Evolutionary conservation across 2,329 filamentous ascomycete genomes (phyloP).

Genomic region (Coniochaeta ligniaria): DNA sequence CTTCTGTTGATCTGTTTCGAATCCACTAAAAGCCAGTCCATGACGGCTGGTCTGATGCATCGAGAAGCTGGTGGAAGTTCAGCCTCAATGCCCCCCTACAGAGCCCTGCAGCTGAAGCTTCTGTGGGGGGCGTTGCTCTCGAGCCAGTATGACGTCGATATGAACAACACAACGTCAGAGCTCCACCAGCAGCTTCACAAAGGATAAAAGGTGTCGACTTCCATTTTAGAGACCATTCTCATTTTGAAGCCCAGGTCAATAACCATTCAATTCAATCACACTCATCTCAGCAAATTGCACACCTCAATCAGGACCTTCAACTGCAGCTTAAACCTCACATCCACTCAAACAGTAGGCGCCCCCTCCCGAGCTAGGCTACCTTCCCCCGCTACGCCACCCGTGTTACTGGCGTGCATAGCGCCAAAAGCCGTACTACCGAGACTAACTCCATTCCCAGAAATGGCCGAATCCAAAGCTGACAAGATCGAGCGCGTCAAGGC

Average conservation of each 20-base stretch:
- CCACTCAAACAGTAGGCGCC: neutral
- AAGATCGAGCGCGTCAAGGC: conserved; percentile 61
- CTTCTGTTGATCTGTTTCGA: too few species aligned
- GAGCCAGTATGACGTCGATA: neutral
- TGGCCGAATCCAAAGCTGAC: conserved; percentile 46
- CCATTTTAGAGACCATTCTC: neutral
- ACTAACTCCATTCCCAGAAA: neutral
- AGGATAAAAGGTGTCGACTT: neutral
- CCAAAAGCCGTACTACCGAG: neutral
- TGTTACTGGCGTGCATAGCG: neutral
- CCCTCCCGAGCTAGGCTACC: neutral
- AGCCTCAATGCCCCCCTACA: neutral
- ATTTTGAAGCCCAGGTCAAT: too few species aligned
- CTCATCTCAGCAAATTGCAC: neutral
- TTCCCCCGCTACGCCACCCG: neutral
- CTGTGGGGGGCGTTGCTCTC: neutral
- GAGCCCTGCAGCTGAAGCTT: neutral
- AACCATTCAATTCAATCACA: neutral
- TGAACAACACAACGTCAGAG: neutral
- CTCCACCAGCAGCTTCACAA: neutral
- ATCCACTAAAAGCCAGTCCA: too few species aligned
- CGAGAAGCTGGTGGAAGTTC: neutral
- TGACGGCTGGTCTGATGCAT: neutral
- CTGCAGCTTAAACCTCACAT: neutral
- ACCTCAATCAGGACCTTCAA: neutral